Evolutionary conservation across 805 yeast genomes (phyloP).

Genomic region (Diddensiella caesifluorescens): DNA sequence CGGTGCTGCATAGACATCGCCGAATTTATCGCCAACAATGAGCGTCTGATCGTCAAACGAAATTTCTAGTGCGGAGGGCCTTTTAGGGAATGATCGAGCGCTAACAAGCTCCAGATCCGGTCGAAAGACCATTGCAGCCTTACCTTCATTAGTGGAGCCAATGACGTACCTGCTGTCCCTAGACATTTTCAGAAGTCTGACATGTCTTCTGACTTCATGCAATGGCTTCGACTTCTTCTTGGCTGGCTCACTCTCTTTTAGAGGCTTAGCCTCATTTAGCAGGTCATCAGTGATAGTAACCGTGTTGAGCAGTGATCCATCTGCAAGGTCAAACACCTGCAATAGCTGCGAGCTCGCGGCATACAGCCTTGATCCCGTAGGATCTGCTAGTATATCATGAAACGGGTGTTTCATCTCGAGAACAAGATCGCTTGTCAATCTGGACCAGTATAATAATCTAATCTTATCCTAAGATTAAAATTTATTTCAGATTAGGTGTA

Average conservation of each 20-base stretch:
- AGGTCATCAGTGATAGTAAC: conserved; percentile 3
- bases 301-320: conserved; percentile 10
- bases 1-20: conserved; percentile 75
- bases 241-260: conserved; percentile 1
- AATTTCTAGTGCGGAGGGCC: conserved; percentile 79
- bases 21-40: conserved; percentile 88
- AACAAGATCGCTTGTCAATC: no score
- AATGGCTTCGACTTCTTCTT: conserved; percentile 19
- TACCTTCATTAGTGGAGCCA: conserved; percentile 77
- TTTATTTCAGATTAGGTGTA: no score
- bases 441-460: no score
- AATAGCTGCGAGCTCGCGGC: conserved; percentile 17
- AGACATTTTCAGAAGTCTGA: conserved; percentile 56
- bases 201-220: conserved; percentile 59
- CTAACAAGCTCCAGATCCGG: conserved; percentile 47
- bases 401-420: conserved; percentile 8
- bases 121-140: conserved; percentile 62
- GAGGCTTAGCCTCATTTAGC: conserved; percentile 5
- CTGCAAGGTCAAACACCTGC: conserved; percentile 26
- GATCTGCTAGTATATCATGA: conserved; percentile 7
- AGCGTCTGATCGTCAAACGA: conserved; percentile 47
- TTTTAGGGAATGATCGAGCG: conserved; percentile 78
- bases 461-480: no score
- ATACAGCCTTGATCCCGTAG: conserved; percentile 9
- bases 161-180: conserved; percentile 51